Base-by-base conservation (phyloP, 148 eudicot species). In the Rhododendron mucronatum region DNA sequence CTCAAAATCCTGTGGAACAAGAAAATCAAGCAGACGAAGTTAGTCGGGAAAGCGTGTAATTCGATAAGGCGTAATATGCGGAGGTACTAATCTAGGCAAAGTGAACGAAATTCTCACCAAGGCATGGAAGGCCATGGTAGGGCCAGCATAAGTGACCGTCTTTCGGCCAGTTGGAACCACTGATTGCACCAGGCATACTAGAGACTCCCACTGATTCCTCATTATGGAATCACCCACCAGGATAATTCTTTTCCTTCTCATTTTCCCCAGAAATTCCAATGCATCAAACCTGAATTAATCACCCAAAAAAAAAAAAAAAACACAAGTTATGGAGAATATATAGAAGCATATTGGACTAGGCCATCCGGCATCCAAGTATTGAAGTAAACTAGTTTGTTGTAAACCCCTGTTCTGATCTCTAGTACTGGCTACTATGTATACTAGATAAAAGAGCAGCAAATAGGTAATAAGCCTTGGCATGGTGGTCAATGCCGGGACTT, bases 161-260 rank as follows among this genome's bases (percentile, higher is more conserved):
- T 94, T 96, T 67, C 94, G 88, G 65, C 89, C 86, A 12, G 90
- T 88, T 0, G 98, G 98, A 86, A 95, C 82, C 63, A 94, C 98
- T 28, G 94, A 94, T 88, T 96, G 94, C 45, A 93, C 92, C 48
- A 96, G 90, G 88, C 98, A 96, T 2, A 95, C 98, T 23, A 96
- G 94, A 39, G 98, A 94, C 86, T 96, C 98, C 98, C 98, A 96
- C 63, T 96, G 98, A 67, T 96, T 96, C 90, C 98, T 93, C 93
- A 90, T 93, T 88, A 96, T 93, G 45, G 98, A 96, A 88, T 96
- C 98, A 48, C 98, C 98, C 3, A 96, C 98, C 41, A 96, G 76
- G 94, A 96, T 91, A 53, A 96, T 92, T 84, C 95, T 94, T 80
- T 93, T 96, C 89, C 89, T 93, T 86, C 98, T 94, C 94, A 96